These are phyloP conservation scores for Candida berthetii DNA, from an alignment of 805 yeast genomes.

Conservation along the genomic window DNA sequence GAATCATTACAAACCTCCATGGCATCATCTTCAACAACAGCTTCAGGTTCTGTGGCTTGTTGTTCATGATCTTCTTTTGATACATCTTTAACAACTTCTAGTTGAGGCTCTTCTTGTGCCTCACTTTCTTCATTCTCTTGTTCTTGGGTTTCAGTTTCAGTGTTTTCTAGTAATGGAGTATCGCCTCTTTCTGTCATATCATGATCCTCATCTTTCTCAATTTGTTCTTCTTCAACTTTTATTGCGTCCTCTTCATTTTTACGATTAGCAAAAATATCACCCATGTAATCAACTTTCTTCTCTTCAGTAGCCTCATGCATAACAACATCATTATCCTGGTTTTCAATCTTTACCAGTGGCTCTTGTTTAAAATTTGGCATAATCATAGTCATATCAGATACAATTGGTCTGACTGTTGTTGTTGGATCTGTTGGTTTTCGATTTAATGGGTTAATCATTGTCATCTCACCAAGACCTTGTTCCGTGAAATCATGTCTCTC, in stretches of 20 bases:
- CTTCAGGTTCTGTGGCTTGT: too few relatives aligned
- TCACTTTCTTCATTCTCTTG: not conserved
- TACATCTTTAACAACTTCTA: too few relatives aligned
- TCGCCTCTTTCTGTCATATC: not conserved
- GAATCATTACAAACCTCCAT: too few relatives aligned
- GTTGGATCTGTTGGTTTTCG: conserved; percentile 10
- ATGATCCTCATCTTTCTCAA: not conserved
- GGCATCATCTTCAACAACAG: too few relatives aligned
- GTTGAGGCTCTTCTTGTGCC: not conserved
- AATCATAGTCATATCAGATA: conserved; percentile 32
- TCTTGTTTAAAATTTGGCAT: conserved; percentile 20
- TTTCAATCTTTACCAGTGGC: not conserved
- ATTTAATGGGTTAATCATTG: conserved; percentile 21
- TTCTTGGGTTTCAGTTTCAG: not conserved
- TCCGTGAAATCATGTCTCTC: conserved; percentile 11
- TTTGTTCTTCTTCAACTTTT: conserved; percentile 2
- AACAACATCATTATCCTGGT: conserved; percentile 4
- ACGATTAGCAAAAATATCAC: conserved; percentile 13
- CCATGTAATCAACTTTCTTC: conserved; percentile 11
- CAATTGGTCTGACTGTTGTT: conserved; percentile 5
- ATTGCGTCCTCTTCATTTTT: conserved; percentile 3
- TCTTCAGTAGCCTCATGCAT: conserved; percentile 1
- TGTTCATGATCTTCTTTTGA: not conserved
- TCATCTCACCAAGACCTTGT: conserved; percentile 17
- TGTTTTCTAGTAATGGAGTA: not conserved